Evolutionary conservation across 352 stramenopile genomes (phyloP).

Genomic region (Phytopythium montanum): DNA sequence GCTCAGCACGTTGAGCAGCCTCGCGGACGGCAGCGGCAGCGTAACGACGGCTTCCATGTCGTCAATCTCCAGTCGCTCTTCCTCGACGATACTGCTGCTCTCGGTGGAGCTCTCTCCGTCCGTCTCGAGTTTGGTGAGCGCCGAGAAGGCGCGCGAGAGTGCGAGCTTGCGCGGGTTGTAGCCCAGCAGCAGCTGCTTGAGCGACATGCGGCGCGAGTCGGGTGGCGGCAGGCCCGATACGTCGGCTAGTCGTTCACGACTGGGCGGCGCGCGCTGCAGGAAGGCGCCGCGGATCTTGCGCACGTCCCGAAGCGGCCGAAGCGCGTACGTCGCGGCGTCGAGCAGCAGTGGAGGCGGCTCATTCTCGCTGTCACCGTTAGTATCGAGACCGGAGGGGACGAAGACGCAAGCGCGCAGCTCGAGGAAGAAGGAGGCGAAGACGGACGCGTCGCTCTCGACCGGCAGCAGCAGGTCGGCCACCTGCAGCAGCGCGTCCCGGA

Average conservation of each 20-base stretch:
- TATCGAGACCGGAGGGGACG: background rate
- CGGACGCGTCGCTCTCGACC: constrained; percentile 41
- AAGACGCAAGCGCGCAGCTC: constrained; percentile 55
- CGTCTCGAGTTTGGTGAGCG: background rate
- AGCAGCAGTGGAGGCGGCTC: constrained; percentile 4
- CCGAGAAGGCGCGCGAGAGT: constrained; percentile 58
- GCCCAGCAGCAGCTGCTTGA: constrained; percentile 68
- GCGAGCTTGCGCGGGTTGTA: constrained; percentile 75
- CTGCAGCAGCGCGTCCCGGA: constrained; percentile 58
- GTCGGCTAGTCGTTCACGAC: constrained; percentile 36
- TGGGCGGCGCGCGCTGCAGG: constrained; percentile 48
- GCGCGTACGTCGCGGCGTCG: constrained; percentile 10
- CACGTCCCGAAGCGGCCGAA: constrained; percentile 40
- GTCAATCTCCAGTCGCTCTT: background rate
- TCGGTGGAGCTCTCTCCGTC: background rate
- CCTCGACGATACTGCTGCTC: background rate
- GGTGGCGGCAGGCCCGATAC: constrained; percentile 44
- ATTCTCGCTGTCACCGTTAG: no score
- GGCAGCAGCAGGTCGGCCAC: constrained; percentile 59
- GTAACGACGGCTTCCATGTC: background rate
- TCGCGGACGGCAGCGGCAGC: background rate
- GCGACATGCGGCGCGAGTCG: constrained; percentile 54
- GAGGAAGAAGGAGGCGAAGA: constrained; percentile 46
- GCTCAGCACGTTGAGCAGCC: constrained; percentile 4
- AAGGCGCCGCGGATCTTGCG: constrained; percentile 52